These are phyloP conservation scores for Pichia occidentalis DNA, from an alignment of 805 yeast species.

Conservation along the genomic window DNA sequence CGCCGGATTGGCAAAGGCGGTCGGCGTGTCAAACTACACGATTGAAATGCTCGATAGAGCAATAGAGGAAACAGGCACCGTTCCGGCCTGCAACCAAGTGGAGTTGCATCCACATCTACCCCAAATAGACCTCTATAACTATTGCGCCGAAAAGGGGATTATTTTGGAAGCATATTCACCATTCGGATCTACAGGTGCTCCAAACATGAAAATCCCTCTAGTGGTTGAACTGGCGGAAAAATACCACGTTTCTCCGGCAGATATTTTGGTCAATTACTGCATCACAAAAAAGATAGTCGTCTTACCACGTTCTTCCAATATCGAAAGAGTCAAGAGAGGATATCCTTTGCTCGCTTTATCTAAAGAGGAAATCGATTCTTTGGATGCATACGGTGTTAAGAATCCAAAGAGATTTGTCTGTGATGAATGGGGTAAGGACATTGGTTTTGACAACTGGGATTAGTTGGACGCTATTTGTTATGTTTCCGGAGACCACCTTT, in stretches of 20 bases:
- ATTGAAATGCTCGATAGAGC: conserved; percentile 34
- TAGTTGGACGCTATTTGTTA: conserved; percentile 2
- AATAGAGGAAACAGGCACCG: conserved; percentile 37
- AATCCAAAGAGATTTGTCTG: conserved; percentile 29
- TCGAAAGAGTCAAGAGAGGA: conserved; percentile 48
- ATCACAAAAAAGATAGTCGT: conserved; percentile 54
- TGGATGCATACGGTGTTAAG: conserved; percentile 27
- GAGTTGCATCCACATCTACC: conserved; percentile 44
- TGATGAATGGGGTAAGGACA: conserved; percentile 28
- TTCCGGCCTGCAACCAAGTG: conserved; percentile 52
- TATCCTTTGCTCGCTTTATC: conserved; percentile 32
- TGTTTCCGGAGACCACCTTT: conserved; percentile 30
- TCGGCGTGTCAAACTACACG: conserved; percentile 55
- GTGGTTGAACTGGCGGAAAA: conserved; percentile 50
- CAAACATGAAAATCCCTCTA: conserved; percentile 45
- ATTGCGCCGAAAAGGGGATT: conserved; percentile 33
- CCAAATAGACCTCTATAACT: conserved; percentile 35
- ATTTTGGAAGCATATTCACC: conserved; percentile 53
- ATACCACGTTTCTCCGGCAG: conserved; percentile 46
- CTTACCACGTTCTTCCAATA: conserved; percentile 66
- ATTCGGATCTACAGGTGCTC: conserved; percentile 61
- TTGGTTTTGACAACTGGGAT: conserved; percentile 31
- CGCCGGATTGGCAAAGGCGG: conserved; percentile 41
- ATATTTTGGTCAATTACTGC: conserved; percentile 58
- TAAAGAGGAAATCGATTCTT: conserved; percentile 30